Evolutionary conservation across 176 grass and related monocot species (phyloP), one percentile per base, ranked within the genome.

Genomic region (Elymus sibiricus): DNA sequence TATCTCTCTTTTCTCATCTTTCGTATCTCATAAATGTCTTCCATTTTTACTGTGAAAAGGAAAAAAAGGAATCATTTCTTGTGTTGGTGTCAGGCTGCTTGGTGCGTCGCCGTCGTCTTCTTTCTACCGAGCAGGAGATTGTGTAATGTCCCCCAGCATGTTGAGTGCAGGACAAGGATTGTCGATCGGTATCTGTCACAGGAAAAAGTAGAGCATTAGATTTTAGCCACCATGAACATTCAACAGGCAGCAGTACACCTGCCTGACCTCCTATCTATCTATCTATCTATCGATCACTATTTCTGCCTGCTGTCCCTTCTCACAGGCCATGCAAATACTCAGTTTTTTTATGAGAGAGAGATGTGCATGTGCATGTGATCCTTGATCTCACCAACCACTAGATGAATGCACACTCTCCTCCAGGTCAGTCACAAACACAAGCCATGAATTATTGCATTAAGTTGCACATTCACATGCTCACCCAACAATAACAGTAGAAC

Each of bases 361-460:
- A 17, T 6, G 16, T 79, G 21, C 34, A 43, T 79, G 74, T 51
- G 73, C n/a, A 70, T 86, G 46, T 61, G 47, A 86, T 79, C 6
- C 34, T 31, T 86, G 43, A 64, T 47, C 73, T 61, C 49, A 90
- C 79, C 88, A 77, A 78, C 78, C 66, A 82, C 76, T 73, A 60
- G 35, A 85, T 89, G 55, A 84, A 84, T 88, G 81, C 81, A 73
- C 26, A 29, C 25, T 35, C 68, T 80, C 42, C 27, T 73, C 39
- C 70, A 28, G 40, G 25, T 85, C 82, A 88, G 8, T 26, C 38
- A 49, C 9, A 40, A n/a, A n/a, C 35, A 39, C 11, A 66, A 51
- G 38, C 22, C 32, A 34, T 34, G 32, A 40, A 34, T 39, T 15
- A 64, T 44, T 65, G 59, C 59, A 32, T 22, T 66, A 21, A 17